These are phyloP conservation scores for Pyrenula massariospora DNA, from an alignment of 495 filamentous ascomycete genomes.

Conservation along the genomic window DNA sequence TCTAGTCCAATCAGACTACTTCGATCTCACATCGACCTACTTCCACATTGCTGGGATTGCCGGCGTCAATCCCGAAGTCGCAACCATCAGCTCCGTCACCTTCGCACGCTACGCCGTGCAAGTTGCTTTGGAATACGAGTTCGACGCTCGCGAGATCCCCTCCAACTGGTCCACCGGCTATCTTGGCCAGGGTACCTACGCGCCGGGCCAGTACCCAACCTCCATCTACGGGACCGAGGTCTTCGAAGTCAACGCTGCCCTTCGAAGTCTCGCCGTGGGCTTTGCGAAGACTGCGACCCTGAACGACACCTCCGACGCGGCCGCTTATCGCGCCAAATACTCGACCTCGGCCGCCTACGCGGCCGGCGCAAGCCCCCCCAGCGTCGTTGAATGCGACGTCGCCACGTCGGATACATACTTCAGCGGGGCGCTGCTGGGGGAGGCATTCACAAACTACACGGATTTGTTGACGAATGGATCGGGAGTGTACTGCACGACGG, in stretches of 20 bases:
- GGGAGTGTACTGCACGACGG: constrained; percentile 55
- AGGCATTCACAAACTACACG: constrained; percentile 56
- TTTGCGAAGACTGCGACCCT: constrained; percentile 46
- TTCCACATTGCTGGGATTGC: constrained; percentile 64
- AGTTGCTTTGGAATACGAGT: constrained; percentile 63
- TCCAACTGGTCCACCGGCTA: constrained; percentile 55
- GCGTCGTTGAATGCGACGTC: constrained; percentile 53
- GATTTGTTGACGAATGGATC: constrained; percentile 54
- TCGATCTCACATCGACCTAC: constrained; percentile 57
- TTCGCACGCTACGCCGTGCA: constrained; percentile 61
- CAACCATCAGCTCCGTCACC: constrained; percentile 48
- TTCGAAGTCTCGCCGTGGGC: constrained; percentile 41
- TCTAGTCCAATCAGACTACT: constrained; percentile 44
- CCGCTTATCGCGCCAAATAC: constrained; percentile 51
- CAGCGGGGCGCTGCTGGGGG: constrained; percentile 46
- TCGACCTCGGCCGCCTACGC: constrained; percentile 26
- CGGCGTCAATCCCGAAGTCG: constrained; percentile 55
- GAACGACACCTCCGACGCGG: constrained; percentile 37
- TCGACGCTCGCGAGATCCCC: constrained; percentile 60
- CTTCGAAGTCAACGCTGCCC: constrained; percentile 54
- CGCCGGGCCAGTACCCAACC: constrained; percentile 46
- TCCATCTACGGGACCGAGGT: constrained; percentile 68
- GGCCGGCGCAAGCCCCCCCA: constrained; percentile 38
- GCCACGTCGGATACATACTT: constrained; percentile 66
- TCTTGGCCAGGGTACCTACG: constrained; percentile 43